Percentiles rank a stretch among this genome's conserved stretches.
These are phyloP conservation scores for Colletotrichum eleusines DNA, from an alignment of 2,329 filamentous ascomycete genomes.

Conservation along the genomic window DNA sequence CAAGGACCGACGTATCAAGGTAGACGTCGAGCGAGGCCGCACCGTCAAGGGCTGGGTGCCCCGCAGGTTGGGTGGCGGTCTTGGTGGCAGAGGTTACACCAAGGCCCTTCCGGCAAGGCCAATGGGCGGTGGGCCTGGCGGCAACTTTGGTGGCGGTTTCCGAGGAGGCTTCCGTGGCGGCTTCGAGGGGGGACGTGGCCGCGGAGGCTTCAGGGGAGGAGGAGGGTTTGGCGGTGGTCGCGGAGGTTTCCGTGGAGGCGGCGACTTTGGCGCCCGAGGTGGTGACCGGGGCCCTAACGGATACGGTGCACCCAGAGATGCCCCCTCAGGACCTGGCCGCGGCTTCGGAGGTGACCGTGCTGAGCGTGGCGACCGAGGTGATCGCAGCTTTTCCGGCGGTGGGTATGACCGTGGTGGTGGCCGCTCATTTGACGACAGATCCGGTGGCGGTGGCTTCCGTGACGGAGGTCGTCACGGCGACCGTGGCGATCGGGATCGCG, in stretches of 20 bases:
- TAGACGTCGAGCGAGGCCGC: constrained; percentile 95
- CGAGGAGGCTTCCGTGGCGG: constrained; percentile 60
- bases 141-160: constrained; percentile 68
- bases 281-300: constrained; percentile 58
- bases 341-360: constrained; percentile 57
- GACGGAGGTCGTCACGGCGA: constrained; percentile 48
- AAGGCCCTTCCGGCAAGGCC: constrained; percentile 81
- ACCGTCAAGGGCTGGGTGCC: constrained; percentile 96
- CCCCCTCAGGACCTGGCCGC: constrained; percentile 68
- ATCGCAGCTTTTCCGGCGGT: constrained; percentile 59
- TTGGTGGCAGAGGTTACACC: constrained; percentile 93
- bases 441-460: constrained; percentile 54
- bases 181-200: constrained; percentile 50
- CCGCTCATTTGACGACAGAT: constrained; percentile 72
- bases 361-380: constrained; percentile 59
- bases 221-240: constrained; percentile 70
- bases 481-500: constrained; percentile 47
- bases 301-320: constrained; percentile 66
- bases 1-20: constrained; percentile 90
- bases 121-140: constrained; percentile 70
- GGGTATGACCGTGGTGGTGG: constrained; percentile 69
- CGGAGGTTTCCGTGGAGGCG: constrained; percentile 61
- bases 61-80: constrained; percentile 88
- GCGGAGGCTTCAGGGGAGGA: constrained; percentile 57
- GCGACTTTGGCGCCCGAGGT: constrained; percentile 59